A percentile compares a stretch with the other conserved stretches of the same genome.
Evolutionary conservation across 306 rosid species (phyloP).

Genomic region (Vigna angularis): DNA sequence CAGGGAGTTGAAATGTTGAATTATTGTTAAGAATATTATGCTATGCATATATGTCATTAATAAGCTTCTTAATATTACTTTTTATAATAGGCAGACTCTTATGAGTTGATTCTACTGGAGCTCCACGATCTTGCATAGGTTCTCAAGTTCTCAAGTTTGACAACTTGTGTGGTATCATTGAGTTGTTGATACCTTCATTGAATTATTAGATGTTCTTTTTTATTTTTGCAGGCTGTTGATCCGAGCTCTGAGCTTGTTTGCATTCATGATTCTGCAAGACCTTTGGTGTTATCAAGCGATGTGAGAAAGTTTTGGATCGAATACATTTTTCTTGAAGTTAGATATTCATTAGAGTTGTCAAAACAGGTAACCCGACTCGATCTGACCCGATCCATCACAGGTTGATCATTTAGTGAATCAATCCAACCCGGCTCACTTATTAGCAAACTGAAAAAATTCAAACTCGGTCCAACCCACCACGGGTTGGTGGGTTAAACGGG

Average conservation of each 20-base stretch:
- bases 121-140: background rate
- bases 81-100: background rate
- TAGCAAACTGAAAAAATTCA: no score
- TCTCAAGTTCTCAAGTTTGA: background rate
- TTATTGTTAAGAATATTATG: background rate
- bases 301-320: slow-evolving; percentile 64
- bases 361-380: no score
- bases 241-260: slow-evolving; percentile 83
- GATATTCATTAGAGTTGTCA: background rate
- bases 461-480: no score
- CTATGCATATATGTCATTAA: background rate
- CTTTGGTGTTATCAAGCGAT: slow-evolving; percentile 68
- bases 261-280: slow-evolving; percentile 97
- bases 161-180: background rate
- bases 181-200: slow-evolving; percentile 16
- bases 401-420: no score
- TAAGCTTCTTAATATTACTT: background rate
- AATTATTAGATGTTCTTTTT: slow-evolving; percentile 35
- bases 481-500: no score
- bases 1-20: background rate
- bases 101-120: background rate
- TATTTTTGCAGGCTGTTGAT: slow-evolving; percentile 74
- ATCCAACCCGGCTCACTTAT: no score
- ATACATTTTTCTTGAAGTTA: slow-evolving; percentile 18
- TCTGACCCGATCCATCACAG: no score